Evolutionary conservation across 495 filamentous ascomycete species (phyloP), one percentile per base, ranked within the genome.

Genomic region (Lasiosphaeria miniovina): DNA sequence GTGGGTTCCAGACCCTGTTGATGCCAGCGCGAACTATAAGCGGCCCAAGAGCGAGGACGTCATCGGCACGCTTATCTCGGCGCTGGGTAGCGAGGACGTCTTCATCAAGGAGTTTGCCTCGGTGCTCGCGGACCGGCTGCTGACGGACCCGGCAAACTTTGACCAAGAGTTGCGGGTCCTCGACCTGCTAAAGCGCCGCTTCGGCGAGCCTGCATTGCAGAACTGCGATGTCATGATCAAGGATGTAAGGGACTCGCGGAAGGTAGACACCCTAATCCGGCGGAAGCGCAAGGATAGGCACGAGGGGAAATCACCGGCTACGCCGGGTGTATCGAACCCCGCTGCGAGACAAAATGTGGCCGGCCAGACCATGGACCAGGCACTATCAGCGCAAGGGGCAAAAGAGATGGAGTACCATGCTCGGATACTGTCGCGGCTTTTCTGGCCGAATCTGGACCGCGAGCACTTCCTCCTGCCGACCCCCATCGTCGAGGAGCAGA

Each of bases 141-240:
- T 99, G 1, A 84, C 83, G 46, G 82, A 87, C n/a, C 84, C 88
- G 53, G 69, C 78, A 0, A 78, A 84, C 8, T 93, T 88, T 60
- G 84, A 90, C 49, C 88, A 89, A 72, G 93, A 96, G 67, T 61
- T 80, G 14, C 75, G 75, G 34, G 91, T 96, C 6, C 82, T 98
- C 4, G 88, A 96, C 54, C 79, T 98, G 6, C 82, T 98, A 49
- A 98, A 96, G 73, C 74, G 88, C 7, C 87, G 93, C 6, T 93
- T 97, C 54, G 95, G 93, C 14, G 91, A 96, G 63, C 80, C 84
- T 4, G 82, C 87, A 8, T 77, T 97, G 48, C 94, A 98, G 69
- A 87, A 87, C 48, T 96, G 90, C 74, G 91, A 98, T 66, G 94
- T 99, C 59, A 99, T 99, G 94, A 82, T 98, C 34, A 88, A 86